phyloP scores from a whole-genome alignment of 139 green algal genomes.

The Coccomyxa sp. region DNA sequence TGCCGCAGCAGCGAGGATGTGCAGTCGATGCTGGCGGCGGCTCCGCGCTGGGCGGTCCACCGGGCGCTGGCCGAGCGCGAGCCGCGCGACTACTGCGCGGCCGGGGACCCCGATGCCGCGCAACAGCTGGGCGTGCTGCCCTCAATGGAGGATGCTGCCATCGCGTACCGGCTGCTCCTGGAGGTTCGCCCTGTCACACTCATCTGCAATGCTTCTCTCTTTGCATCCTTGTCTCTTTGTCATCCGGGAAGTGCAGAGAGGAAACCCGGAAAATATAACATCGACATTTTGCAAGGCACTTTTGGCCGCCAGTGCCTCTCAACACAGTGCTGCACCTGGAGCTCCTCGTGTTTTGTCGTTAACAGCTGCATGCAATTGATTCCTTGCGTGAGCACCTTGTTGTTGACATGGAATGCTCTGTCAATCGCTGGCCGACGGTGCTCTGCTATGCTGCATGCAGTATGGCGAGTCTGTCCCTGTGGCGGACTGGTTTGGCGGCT shows the following conservation, averaged over 20 bases:
- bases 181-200: constrained; percentile 10
- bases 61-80: constrained; percentile 23
- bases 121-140: constrained; percentile 11
- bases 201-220: background rate
- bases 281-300: background rate
- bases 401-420: too few species aligned
- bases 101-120: background rate
- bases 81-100: constrained; percentile 17
- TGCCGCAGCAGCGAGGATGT: constrained; percentile 9
- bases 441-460: constrained; percentile 12
- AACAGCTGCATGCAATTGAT: background rate
- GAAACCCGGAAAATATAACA: background rate
- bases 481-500: constrained; percentile 46
- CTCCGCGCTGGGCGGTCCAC: constrained; percentile 32
- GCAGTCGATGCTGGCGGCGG: constrained; percentile 18
- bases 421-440: too few species aligned
- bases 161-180: constrained; percentile 40
- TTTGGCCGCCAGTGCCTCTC: background rate
- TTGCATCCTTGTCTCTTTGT: background rate
- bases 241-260: background rate
- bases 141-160: constrained; percentile 26
- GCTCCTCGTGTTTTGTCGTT: background rate
- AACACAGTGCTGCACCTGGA: background rate
- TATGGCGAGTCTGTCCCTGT: constrained; percentile 31
- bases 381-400: too few species aligned